phyloP scores from a whole-genome alignment of 108 stramenopile species.

The Cyclotella kingstonii region DNA sequence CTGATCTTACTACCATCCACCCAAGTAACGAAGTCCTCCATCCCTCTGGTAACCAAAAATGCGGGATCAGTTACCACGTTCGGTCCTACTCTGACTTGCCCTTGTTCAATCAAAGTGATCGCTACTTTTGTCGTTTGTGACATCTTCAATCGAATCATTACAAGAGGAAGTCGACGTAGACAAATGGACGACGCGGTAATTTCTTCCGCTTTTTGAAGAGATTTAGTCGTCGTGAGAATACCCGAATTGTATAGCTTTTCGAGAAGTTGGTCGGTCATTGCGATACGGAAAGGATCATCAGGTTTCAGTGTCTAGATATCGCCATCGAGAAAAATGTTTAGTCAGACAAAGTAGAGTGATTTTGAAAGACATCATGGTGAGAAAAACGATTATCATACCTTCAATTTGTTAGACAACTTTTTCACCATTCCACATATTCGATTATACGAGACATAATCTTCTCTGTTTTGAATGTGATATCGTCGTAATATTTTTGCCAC shows the following conservation, averaged over 20 bases:
- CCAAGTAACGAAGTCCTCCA: conserved; percentile 99
- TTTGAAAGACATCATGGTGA: neutral
- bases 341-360: neutral
- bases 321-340: no score
- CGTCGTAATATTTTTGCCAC: conserved; percentile 92
- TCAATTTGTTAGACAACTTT: conserved; percentile 87
- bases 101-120: conserved; percentile 93
- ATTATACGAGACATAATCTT: conserved; percentile 92
- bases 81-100: conserved; percentile 98
- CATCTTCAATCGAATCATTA: conserved; percentile 98
- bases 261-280: conserved; percentile 96
- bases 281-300: conserved; percentile 93
- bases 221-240: conserved; percentile 81
- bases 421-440: conserved; percentile 91
- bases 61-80: conserved; percentile 96
- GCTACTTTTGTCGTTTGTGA: conserved; percentile 94
- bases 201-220: conserved; percentile 90
- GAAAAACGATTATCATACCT: conserved; percentile 22
- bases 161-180: conserved; percentile 95
- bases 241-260: conserved; percentile 92
- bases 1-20: conserved; percentile 95
- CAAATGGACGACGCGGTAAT: conserved; percentile 93
- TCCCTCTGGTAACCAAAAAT: conserved; percentile 89
- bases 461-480: conserved; percentile 96
- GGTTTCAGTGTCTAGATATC: conserved; percentile 55